These are phyloP conservation scores for Picochlorum costavermella DNA, from an alignment of 139 green algal species.

Conservation along the genomic window DNA sequence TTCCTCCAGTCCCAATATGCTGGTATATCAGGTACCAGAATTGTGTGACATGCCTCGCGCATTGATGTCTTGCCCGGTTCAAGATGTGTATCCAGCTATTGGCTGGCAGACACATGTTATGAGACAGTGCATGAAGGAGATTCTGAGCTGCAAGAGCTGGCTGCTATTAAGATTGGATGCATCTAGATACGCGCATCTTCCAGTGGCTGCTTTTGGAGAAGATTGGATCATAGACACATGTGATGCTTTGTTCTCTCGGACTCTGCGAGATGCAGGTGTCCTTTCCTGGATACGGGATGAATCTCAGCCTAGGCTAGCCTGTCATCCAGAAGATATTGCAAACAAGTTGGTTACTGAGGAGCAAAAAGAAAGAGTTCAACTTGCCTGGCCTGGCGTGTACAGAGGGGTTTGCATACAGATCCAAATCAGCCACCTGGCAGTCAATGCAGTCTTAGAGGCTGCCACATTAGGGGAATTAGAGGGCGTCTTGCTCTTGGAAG, in stretches of 20 bases:
- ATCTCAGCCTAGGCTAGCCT: constrained; percentile 8
- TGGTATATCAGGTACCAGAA: constrained; percentile 38
- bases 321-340: constrained; percentile 26
- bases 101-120: constrained; percentile 73
- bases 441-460: constrained; percentile 42
- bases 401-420: constrained; percentile 76
- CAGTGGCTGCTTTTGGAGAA: constrained; percentile 59
- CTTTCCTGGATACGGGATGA: constrained; percentile 64
- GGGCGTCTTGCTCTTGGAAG: constrained; percentile 40
- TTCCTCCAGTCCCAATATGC: too few species aligned
- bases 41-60: constrained; percentile 60
- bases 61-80: constrained; percentile 14
- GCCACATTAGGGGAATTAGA: constrained; percentile 59
- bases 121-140: constrained; percentile 25
- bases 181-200: constrained; percentile 76
- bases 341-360: constrained; percentile 44
- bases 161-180: constrained; percentile 21
- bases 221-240: constrained; percentile 61
- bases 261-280: constrained; percentile 57
- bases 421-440: constrained; percentile 71
- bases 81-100: constrained; percentile 52
- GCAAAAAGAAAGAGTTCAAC: constrained; percentile 25
- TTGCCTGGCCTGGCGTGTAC: constrained; percentile 70
- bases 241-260: constrained; percentile 70
- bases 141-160: constrained; percentile 26